Evolutionary conservation across 306 rosid species (phyloP).

Genomic region (Cucurbita maxima): DNA sequence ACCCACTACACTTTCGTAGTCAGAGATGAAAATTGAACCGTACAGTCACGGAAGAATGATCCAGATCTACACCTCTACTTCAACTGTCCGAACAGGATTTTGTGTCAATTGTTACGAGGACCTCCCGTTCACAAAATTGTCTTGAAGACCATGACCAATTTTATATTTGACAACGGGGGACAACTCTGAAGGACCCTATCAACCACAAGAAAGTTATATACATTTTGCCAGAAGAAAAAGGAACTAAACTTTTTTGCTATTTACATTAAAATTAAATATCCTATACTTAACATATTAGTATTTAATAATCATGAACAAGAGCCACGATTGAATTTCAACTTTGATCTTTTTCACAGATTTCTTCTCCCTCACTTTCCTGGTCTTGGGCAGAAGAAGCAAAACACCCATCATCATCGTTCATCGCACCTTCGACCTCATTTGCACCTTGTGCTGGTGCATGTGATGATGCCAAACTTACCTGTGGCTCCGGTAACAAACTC

Average conservation of each 20-base stretch:
- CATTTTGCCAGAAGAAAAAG: neutral
- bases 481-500: slow-evolving; percentile 66
- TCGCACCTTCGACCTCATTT: slow-evolving; percentile 46
- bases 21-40: neutral
- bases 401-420: slow-evolving; percentile 38
- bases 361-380: slow-evolving; percentile 44
- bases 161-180: neutral
- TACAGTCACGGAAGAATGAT: neutral
- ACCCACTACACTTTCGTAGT: neutral
- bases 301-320: neutral
- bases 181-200: neutral
- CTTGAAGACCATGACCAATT: neutral
- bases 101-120: neutral
- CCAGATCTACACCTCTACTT: too few species aligned
- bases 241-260: neutral
- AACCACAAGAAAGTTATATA: neutral
- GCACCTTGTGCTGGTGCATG: slow-evolving; percentile 33
- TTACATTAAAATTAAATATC: neutral
- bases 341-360: slow-evolving; percentile 40
- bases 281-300: neutral
- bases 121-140: neutral
- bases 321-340: slow-evolving; percentile 23
- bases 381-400: slow-evolving; percentile 34
- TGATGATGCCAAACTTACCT: slow-evolving; percentile 45
- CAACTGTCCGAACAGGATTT: neutral